These are phyloP conservation scores for Aspergillus puulaauensis DNA, from an alignment of 2,329 filamentous ascomycete genomes.

Conservation along the genomic window DNA sequence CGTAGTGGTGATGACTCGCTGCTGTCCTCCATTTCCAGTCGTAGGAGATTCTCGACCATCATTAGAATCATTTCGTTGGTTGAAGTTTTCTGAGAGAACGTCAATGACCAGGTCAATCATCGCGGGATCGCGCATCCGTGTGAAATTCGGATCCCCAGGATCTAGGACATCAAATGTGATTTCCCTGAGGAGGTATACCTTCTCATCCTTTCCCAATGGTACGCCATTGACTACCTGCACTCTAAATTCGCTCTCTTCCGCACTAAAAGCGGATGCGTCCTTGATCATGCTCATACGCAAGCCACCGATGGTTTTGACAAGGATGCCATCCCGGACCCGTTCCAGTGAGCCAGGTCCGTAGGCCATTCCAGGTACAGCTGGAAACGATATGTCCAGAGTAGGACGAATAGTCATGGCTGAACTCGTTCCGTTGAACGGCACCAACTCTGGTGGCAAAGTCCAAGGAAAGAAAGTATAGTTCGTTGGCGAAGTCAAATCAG, in stretches of 20 bases:
- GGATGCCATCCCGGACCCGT: constrained; percentile 58
- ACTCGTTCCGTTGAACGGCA: constrained; percentile 77
- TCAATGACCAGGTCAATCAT: constrained; percentile 74
- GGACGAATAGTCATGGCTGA: constrained; percentile 68
- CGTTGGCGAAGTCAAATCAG: constrained; percentile 59
- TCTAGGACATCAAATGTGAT: constrained; percentile 68
- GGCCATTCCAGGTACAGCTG: constrained; percentile 52
- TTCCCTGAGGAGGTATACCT: constrained; percentile 74
- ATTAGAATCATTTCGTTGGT: constrained; percentile 34
- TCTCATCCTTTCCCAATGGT: constrained; percentile 82
- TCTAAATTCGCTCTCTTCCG: constrained; percentile 40
- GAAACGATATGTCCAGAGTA: constrained; percentile 70
- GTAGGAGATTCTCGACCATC: constrained; percentile 25
- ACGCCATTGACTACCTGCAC: constrained; percentile 80
- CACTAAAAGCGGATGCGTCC: constrained; percentile 37
- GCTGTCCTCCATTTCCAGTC: constrained; percentile 20
- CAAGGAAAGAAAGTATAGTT: constrained; percentile 90
- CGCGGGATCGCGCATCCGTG: constrained; percentile 69
- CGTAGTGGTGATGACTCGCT: constrained; percentile 20
- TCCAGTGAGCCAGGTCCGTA: constrained; percentile 52
- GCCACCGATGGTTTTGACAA: constrained; percentile 62
- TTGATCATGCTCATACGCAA: constrained; percentile 54
- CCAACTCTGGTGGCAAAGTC: constrained; percentile 76
- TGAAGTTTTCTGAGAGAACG: constrained; percentile 37
- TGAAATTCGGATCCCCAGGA: constrained; percentile 77